Evolutionary conservation across 495 filamentous ascomycete genomes (phyloP).

Genomic region (Neurospora sp.): DNA sequence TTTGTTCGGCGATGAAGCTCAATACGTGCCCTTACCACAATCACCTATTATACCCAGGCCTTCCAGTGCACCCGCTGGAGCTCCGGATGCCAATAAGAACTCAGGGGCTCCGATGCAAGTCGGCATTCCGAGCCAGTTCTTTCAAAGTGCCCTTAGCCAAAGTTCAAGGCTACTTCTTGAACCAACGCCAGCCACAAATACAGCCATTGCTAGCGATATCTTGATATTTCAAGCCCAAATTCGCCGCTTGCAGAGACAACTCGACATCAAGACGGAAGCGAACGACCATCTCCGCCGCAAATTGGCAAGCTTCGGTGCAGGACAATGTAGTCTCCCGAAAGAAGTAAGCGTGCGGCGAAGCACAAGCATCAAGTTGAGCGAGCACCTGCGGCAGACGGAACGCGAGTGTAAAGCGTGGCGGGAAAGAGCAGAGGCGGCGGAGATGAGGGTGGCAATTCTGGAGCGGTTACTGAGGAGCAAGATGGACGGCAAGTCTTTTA

Average conservation of each 20-base stretch:
- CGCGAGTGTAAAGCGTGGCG: conserved; percentile 39
- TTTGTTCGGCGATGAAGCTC: background rate
- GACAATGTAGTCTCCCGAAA: conserved; percentile 22
- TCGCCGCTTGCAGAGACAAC: conserved; percentile 31
- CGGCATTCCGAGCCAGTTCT: background rate
- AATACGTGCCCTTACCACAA: background rate
- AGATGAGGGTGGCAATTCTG: conserved; percentile 34
- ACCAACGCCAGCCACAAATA: background rate
- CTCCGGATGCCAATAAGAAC: background rate
- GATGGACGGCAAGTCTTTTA: conserved; percentile 4
- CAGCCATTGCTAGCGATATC: conserved; percentile 16
- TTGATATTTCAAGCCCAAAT: conserved; percentile 36
- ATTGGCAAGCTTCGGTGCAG: conserved; percentile 9
- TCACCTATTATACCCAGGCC: background rate
- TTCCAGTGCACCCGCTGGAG: background rate
- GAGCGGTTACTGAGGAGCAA: conserved; percentile 18
- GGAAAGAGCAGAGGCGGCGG: conserved; percentile 38
- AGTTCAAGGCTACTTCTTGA: background rate
- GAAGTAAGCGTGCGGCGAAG: background rate
- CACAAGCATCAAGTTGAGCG: conserved; percentile 20
- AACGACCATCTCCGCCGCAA: conserved; percentile 27
- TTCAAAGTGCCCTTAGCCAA: conserved; percentile 2
- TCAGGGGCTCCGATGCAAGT: background rate
- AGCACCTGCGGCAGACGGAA: conserved; percentile 34
- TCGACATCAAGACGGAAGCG: conserved; percentile 32